Base-by-base conservation (phyloP, 257 asterid species). In the Vinca minor region DNA sequence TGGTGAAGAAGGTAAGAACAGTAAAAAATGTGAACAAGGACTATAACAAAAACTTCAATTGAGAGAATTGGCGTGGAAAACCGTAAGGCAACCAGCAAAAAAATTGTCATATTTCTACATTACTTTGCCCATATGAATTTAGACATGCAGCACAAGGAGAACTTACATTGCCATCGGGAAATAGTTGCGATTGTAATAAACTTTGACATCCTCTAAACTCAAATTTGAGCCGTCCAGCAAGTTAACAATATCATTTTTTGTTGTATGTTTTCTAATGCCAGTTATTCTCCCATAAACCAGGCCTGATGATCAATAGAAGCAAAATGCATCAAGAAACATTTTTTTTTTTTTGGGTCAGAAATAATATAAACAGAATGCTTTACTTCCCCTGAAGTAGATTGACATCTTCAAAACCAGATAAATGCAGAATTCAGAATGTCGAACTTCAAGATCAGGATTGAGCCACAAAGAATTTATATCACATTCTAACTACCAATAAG, bases 151-250 rank as follows among this genome's bases (percentile, higher is more conserved):
- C 61, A 47, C 0, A 17, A 42, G 50, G 64, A 71, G 69, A 77
- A 47, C 77, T 69, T 83, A 88, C 96, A 77, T 74, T 55, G 87
- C 48, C 44, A 31, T 0, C 41, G 91, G 86, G 44, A 23, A 0
- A 71, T 55, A 83, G 44, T 14, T 6, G 53, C 71, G 74, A 76
- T 26, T 62, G 65, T 88, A 88, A 58, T 80, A 83, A 60, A 80
- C 86, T 81, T 76, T 85, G 72, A 88, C 71, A 68, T 83, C 86
- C 53, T 76, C 80, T 0, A 67, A 60, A 10, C 74, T 77, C 80
- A 85, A 70, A 39, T 64, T 59, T 65, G 75, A 50, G 41, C 71
- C 84, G 4, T 82, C 81, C 48, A 88, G 76, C 61, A 81, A 18
- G 78, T 65, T 74, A 69, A 84, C 39, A 54, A 85, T 23, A 76